phyloP scores from a whole-genome alignment of 1,284 basidiomycete genomes.

The Pseudozyma sp. region DNA sequence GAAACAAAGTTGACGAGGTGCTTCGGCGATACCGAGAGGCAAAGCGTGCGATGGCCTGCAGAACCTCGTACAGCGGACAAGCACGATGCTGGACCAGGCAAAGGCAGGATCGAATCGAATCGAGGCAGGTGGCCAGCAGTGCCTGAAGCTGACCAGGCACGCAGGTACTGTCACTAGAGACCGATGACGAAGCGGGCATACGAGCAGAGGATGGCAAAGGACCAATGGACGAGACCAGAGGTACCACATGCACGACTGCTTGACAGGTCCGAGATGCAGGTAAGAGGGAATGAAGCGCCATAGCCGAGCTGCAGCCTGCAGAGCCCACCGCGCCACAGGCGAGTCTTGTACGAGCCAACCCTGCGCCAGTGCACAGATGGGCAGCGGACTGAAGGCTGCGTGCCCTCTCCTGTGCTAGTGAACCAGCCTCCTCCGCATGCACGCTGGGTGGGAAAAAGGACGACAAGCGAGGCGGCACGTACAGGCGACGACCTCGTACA shows the following conservation, averaged over 20 bases:
- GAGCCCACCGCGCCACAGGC: slow-evolving; percentile 14
- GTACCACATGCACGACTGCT: slow-evolving; percentile 44
- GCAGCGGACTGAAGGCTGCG: background rate
- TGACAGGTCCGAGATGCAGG: slow-evolving; percentile 58
- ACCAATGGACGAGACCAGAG: slow-evolving; percentile 14
- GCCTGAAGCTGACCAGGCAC: slow-evolving; percentile 6
- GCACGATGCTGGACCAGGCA: slow-evolving; percentile 29
- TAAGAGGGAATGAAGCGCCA: slow-evolving; percentile 36
- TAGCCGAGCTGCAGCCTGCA: slow-evolving; percentile 37
- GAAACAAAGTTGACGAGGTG: slow-evolving; percentile 6
- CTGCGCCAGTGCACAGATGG: slow-evolving; percentile 5
- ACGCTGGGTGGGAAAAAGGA: slow-evolving; percentile 12
- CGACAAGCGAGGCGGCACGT: slow-evolving; percentile 20
- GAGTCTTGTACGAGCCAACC: slow-evolving; percentile 5
- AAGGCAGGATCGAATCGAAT: slow-evolving; percentile 3
- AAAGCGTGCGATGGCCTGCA: background rate
- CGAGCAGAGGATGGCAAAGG: slow-evolving; percentile 7
- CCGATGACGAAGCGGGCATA: background rate
- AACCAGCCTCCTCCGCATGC: slow-evolving; percentile 18
- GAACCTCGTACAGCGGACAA: no score
- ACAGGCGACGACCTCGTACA: background rate
- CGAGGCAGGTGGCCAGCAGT: slow-evolving; percentile 1
- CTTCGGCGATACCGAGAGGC: slow-evolving; percentile 38
- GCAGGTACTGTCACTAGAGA: background rate
- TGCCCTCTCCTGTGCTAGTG: background rate